Base-by-base conservation (phyloP, 192 early-diverging fungal species). In the Haplosporangium gracile region DNA sequence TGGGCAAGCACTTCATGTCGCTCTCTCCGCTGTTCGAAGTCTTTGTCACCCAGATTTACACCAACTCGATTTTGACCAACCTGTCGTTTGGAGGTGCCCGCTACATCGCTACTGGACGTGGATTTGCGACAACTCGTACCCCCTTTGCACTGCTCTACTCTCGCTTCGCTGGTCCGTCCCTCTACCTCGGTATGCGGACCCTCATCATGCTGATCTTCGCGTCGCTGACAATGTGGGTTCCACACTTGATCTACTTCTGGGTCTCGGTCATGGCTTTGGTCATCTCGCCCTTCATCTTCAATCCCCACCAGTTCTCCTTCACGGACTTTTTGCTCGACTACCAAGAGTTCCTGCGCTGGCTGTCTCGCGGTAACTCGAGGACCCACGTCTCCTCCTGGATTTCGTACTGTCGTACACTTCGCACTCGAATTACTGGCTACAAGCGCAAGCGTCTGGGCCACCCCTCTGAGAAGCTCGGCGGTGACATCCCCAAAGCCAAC, bases 301-400 rank as follows among this genome's bases (percentile, higher is more conserved):
- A 97, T 75, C 96, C 95, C n/a, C 95, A 96, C 78, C 96, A 97
- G 88, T 97, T 97, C 72, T 90, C 93, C n/a, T 89, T 96, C 72
- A 90, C 90, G 0, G 94, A 95, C 80, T 97, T 97, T 82, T 89
- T 96, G 80, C 75, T 94, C 10, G 96, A 97, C 81, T 97, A 96
- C 83, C 92, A 91, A 55, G 94, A 95, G 82, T 96, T 93, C 89
- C 87, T 97, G 77, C 92, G 92, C 72, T 97, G 96, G 95, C 88
- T 97, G 65, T 95, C 93, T n/a, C 91, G 94, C 8, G 95, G 95
- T 60, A 96, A 96, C 80, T 94, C 94, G 71, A 89, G 91, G 57
- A 86, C 95, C 1, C 94, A 95, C 86, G 89, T 90, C 79, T 94
- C 93, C 83, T 96, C 95, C 76, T 96, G 95, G 95, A 94, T 96